Base-by-base conservation (phyloP, 805 yeast species). In the Candida parachauliodes region DNA sequence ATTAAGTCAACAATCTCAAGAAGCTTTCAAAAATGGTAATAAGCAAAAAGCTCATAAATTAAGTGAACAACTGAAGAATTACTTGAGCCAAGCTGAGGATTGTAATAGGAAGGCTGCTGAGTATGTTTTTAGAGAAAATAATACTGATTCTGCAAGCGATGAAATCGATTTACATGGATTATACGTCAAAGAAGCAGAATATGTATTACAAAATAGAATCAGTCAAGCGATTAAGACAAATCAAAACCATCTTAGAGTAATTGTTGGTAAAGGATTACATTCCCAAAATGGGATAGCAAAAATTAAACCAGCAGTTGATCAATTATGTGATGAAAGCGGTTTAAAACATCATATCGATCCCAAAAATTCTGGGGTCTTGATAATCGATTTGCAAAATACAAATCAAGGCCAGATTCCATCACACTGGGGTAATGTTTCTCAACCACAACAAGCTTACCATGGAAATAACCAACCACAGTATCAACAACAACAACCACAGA, bases 121-220 rank as follows among this genome's bases (percentile, higher is more conserved):
- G 57, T 88, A 81, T 52, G 96, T 86, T 1, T 91, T 91, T 57
- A 68, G 81, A 29, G 89, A 84, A 47, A 91, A 91, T 59, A 91
- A 91, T 54, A 76, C 86, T 27, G 97, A 89, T 53, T 81, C 91
- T n/a, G 80, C 75, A 22, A 70, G 72, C 17, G 83, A 87, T 57
- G 98, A 91, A 60, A 88, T 91, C 45, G 98, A 91, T 62, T 69
- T 91, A 37, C 98, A 91, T 59, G 98, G 98, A 0, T 65, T 91
- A 21, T 89, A 72, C 50, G 94, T 91, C 14, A 83, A 81, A 55
- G 98, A 91, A 62, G 96, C 97, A 6, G 77, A 77, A 43, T 83
- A 77, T 54, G 77, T 83, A 35, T 68, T 91, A 46, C 85, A 82
- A 48, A 77, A 75, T 43, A 72, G 98, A 41, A 74, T 91, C 34